phyloP scores from a whole-genome alignment of 192 early-diverging fungal species.

The Anaeromyces robustus region DNA sequence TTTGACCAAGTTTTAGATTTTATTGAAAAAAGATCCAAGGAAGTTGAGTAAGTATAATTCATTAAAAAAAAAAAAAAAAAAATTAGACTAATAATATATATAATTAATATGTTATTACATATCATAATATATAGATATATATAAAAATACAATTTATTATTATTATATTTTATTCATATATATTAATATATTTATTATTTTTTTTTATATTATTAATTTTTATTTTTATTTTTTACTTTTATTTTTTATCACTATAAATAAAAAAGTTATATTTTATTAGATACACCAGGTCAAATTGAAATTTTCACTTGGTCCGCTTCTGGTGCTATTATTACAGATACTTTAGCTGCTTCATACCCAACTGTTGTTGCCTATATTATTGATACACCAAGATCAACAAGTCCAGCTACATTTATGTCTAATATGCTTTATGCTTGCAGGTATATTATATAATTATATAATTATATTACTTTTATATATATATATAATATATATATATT shows the following conservation, averaged over 20 bases:
- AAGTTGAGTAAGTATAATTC: conserved; percentile 43
- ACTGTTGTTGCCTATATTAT: conserved; percentile 85
- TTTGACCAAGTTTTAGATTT: conserved; percentile 91
- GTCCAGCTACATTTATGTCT: conserved; percentile 92
- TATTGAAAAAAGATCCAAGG: conserved; percentile 56
- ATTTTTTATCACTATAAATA: not conserved
- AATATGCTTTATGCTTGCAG: conserved; percentile 95
- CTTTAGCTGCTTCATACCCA: conserved; percentile 78
- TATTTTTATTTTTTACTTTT: not conserved
- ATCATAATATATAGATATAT: too few species aligned
- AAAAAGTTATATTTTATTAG: conserved; percentile 59
- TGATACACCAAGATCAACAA: conserved; percentile 83
- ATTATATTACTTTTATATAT: too few species aligned
- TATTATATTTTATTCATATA: too few species aligned
- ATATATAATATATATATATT: too few species aligned
- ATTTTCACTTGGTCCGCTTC: conserved; percentile 98
- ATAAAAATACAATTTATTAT: too few species aligned
- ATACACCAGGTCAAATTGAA: conserved; percentile 98
- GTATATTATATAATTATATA: too few species aligned
- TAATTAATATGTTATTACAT: too few species aligned
- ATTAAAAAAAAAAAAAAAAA: not conserved
- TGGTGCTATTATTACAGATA: conserved; percentile 88
- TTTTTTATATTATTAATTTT: too few species aligned
- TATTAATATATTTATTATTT: too few species aligned
- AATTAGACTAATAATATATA: too few species aligned